Percentiles rank a stretch among this genome's conserved stretches.
Evolutionary conservation across 345 rosid genomes (phyloP).

Genomic region (Sisymbrium irio): DNA sequence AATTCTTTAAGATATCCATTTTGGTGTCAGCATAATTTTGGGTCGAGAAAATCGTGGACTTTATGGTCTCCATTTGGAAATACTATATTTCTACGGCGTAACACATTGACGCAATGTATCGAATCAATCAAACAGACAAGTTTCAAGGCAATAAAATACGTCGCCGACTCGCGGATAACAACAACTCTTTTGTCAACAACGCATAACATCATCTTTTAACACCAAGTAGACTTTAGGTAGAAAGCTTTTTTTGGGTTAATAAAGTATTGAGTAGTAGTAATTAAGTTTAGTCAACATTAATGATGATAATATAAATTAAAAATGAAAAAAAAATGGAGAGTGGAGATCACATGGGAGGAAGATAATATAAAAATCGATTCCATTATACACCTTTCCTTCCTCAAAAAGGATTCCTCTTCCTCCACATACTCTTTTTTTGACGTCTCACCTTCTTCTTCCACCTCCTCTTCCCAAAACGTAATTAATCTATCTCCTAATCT

Average conservation of each 20-base stretch:
- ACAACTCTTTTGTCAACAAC: neutral
- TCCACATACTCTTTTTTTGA: constrained; percentile 19
- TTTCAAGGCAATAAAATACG: neutral
- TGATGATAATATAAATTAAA: constrained; percentile 2
- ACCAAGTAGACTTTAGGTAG: neutral
- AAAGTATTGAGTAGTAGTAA: neutral
- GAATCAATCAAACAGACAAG: neutral
- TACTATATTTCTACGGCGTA: neutral
- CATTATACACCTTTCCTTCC: constrained; percentile 13
- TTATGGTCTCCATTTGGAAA: neutral
- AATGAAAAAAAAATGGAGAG: neutral
- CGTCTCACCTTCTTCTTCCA: constrained; percentile 30
- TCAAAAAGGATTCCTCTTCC: constrained; percentile 22
- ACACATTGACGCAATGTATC: neutral
- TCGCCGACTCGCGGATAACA: neutral
- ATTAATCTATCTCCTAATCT: neutral
- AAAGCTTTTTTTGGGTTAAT: neutral
- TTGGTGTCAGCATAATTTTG: neutral
- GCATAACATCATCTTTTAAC: neutral
- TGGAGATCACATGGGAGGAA: constrained; percentile 33
- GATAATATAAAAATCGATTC: constrained; percentile 9
- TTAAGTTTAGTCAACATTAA: constrained; percentile 3
- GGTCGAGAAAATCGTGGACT: neutral
- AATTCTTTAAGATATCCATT: neutral
- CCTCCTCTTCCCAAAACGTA: neutral